Conservation (phyloP, 2,329 filamentous ascomycete species). For the Tolypocladium cylindrosporum region DNA sequence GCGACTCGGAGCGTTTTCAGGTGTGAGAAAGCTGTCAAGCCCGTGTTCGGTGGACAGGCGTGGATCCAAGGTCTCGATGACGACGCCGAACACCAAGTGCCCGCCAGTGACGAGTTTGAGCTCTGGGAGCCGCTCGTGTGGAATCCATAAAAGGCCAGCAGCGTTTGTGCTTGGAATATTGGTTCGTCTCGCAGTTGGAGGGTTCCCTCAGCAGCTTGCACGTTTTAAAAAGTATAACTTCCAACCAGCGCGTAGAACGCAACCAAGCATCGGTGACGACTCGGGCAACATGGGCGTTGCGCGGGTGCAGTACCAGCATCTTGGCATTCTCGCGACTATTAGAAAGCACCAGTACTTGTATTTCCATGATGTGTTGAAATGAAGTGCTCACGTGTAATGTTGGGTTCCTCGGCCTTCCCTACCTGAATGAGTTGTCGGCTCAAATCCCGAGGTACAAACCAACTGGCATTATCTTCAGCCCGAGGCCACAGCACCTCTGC, state of each 20-base stretch:
- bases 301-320: not conserved
- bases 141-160: slow-evolving; percentile 1
- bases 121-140: slow-evolving; percentile 1
- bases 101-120: slow-evolving; percentile 1
- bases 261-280: not conserved
- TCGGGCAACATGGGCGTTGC: not conserved
- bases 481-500: not conserved
- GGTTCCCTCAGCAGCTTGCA: not conserved
- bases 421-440: not conserved
- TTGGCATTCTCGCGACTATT: not conserved
- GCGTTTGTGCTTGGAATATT: not conserved
- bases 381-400: not conserved
- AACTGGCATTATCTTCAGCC: not conserved
- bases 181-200: not conserved
- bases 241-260: not conserved
- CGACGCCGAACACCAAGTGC: not conserved
- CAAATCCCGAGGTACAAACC: not conserved
- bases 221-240: not conserved
- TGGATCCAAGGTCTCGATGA: slow-evolving; percentile 1
- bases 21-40: slow-evolving; percentile 1
- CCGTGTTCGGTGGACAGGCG: slow-evolving; percentile 1
- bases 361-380: not conserved
- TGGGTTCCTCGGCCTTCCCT: not conserved
- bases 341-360: not conserved
- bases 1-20: slow-evolving; percentile 1